Evolutionary conservation across 306 rosid genomes (phyloP).

Genomic region (Rubus parviflorus): DNA sequence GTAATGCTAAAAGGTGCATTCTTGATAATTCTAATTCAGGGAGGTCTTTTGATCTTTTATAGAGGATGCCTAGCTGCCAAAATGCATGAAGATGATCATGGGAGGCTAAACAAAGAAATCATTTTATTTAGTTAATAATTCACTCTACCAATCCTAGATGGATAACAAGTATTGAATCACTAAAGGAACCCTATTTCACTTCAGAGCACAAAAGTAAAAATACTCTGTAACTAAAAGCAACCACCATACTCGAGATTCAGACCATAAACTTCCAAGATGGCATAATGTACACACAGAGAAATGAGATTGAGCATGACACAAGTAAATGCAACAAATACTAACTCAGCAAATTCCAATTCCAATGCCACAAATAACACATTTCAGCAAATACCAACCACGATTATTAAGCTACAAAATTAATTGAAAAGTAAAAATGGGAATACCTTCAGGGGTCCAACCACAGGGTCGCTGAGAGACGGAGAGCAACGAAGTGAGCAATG

Average conservation of each 20-base stretch:
- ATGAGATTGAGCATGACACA: background rate
- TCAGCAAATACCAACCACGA: background rate
- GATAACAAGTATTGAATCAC: background rate
- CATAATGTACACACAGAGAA: background rate
- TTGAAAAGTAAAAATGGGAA: slow-evolving; percentile 1
- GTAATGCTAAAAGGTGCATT: background rate
- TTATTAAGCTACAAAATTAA: background rate
- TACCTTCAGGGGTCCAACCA: slow-evolving; percentile 91
- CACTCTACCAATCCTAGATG: background rate
- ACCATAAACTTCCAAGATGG: too few species aligned
- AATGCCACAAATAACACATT: slow-evolving; percentile 1
- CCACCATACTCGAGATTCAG: background rate
- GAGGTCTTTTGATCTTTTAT: background rate
- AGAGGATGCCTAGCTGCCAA: background rate
- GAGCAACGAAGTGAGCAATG: slow-evolving; percentile 88
- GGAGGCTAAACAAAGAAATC: background rate
- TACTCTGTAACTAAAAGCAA: background rate
- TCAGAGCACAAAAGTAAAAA: background rate
- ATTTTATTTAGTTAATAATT: background rate
- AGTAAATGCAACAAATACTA: background rate
- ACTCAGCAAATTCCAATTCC: background rate
- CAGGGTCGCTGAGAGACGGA: slow-evolving; percentile 65
- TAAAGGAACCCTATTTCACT: slow-evolving; percentile 7
- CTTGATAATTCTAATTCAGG: background rate
- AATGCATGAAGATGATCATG: background rate